A percentile compares a stretch with the other conserved stretches of the same genome.
These are phyloP conservation scores for Plasmopara muralis DNA, from an alignment of 352 stramenopile species.

Conservation along the genomic window DNA sequence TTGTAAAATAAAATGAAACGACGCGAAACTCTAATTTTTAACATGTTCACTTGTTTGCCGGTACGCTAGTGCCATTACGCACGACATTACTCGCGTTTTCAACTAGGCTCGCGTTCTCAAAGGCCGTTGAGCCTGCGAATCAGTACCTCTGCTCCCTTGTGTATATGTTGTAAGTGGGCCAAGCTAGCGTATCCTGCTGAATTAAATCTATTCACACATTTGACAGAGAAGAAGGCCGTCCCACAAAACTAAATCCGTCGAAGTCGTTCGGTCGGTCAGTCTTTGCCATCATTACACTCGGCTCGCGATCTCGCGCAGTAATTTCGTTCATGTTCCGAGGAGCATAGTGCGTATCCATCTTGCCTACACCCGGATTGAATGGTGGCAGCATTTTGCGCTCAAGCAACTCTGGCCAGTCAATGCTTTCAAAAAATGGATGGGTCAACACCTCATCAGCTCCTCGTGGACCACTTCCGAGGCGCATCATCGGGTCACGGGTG, in stretches of 20 bases:
- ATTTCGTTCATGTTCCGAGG: slow-evolving; percentile 86
- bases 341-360: slow-evolving; percentile 82
- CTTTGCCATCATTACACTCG: slow-evolving; percentile 62
- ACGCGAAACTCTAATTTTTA: slow-evolving; percentile 31
- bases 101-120: slow-evolving; percentile 28
- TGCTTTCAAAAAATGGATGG: slow-evolving; percentile 89
- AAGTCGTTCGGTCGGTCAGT: slow-evolving; percentile 74
- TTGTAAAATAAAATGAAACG: too few relatives aligned
- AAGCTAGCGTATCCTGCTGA: slow-evolving; percentile 13
- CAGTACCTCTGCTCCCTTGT: slow-evolving; percentile 18
- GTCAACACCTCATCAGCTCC: slow-evolving; percentile 87
- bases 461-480: slow-evolving; percentile 90
- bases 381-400: slow-evolving; percentile 75
- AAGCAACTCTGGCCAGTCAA: slow-evolving; percentile 86
- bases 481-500: slow-evolving; percentile 91
- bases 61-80: slow-evolving; percentile 22
- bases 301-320: slow-evolving; percentile 74
- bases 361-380: slow-evolving; percentile 86
- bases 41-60: slow-evolving; percentile 37
- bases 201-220: slow-evolving; percentile 23
- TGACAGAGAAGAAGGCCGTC: slow-evolving; percentile 67
- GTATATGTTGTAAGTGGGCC: slow-evolving; percentile 9
- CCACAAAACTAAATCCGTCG: slow-evolving; percentile 88
- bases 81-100: slow-evolving; percentile 20
- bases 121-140: slow-evolving; percentile 19